Evolutionary conservation across 2,329 filamentous ascomycete genomes (phyloP).

Genomic region (Cordyceps farinosa): DNA sequence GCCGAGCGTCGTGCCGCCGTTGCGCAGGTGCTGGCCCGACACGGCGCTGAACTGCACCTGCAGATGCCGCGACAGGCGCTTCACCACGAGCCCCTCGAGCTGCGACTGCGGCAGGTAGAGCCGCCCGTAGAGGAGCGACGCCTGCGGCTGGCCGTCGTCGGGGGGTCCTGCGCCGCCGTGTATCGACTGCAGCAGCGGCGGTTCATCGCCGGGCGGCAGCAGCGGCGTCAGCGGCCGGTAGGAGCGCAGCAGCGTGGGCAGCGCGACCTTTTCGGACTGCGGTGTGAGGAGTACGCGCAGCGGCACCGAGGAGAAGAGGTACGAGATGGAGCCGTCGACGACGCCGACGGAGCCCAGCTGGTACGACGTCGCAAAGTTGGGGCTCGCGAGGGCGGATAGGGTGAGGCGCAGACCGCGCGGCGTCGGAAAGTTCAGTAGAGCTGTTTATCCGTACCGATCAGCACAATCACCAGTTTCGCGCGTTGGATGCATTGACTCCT

Average conservation of each 20-base stretch:
- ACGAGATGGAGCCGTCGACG: conserved; percentile 95
- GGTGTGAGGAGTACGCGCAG: conserved; percentile 62
- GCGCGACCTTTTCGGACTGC: conserved; percentile 69
- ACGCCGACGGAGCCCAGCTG: conserved; percentile 83
- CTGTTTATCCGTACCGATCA: conserved; percentile 38
- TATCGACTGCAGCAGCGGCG: conserved; percentile 22
- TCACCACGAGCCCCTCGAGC: conserved; percentile 80
- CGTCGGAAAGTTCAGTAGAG: conserved; percentile 82
- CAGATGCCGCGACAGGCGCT: conserved; percentile 70
- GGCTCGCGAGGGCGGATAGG: conserved; percentile 85
- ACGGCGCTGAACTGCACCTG: conserved; percentile 79
- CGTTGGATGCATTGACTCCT: background rate
- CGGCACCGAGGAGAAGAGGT: conserved; percentile 86
- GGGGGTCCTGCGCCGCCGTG: too few species aligned
- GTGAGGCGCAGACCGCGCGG: conserved; percentile 81
- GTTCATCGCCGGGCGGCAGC: conserved; percentile 23
- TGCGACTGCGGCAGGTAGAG: conserved; percentile 81
- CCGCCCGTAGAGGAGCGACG: conserved; percentile 69
- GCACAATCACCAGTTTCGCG: background rate
- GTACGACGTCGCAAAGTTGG: conserved; percentile 93
- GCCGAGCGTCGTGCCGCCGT: conserved; percentile 72
- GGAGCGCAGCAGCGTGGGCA: conserved; percentile 74
- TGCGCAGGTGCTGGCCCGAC: conserved; percentile 65
- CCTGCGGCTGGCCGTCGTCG: conserved; percentile 28
- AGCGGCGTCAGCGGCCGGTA: conserved; percentile 76